Percentiles rank a stretch among this genome's conserved stretches.
phyloP scores from a whole-genome alignment of 2,329 filamentous ascomycete genomes.

The Colletotrichum sp. region DNA sequence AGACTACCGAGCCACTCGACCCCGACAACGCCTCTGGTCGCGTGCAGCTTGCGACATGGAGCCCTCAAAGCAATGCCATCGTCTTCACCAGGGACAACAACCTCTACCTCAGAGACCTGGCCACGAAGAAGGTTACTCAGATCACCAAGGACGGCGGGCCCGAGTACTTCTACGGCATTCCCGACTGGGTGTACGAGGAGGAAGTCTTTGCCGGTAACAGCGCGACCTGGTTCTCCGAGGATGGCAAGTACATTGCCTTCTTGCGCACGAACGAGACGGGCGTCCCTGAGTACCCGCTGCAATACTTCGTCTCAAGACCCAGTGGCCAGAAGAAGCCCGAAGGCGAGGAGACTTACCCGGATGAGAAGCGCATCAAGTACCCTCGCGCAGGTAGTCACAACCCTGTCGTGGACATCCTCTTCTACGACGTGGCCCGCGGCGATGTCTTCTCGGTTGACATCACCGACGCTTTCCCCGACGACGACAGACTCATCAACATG shows the following conservation, averaged over 20 bases:
- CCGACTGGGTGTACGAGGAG: conserved; percentile 91
- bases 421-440: conserved; percentile 81
- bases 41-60: conserved; percentile 89
- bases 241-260: conserved; percentile 83
- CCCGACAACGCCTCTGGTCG: conserved; percentile 67
- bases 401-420: conserved; percentile 84
- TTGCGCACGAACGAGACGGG: conserved; percentile 86
- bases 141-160: conserved; percentile 88
- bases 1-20: conserved; percentile 79
- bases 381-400: conserved; percentile 96
- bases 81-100: conserved; percentile 94
- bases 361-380: conserved; percentile 93
- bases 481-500: conserved; percentile 90
- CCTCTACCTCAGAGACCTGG: conserved; percentile 75
- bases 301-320: conserved; percentile 90
- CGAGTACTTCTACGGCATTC: conserved; percentile 92
- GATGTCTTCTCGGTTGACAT: conserved; percentile 84
- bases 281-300: conserved; percentile 89
- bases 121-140: conserved; percentile 61
- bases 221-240: conserved; percentile 86
- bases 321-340: conserved; percentile 71
- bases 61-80: conserved; percentile 82
- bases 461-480: conserved; percentile 76
- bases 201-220: conserved; percentile 79
- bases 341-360: conserved; percentile 88